phyloP scores from a whole-genome alignment of 2,329 filamentous ascomycete genomes.

The Verticillium albo-atrum region DNA sequence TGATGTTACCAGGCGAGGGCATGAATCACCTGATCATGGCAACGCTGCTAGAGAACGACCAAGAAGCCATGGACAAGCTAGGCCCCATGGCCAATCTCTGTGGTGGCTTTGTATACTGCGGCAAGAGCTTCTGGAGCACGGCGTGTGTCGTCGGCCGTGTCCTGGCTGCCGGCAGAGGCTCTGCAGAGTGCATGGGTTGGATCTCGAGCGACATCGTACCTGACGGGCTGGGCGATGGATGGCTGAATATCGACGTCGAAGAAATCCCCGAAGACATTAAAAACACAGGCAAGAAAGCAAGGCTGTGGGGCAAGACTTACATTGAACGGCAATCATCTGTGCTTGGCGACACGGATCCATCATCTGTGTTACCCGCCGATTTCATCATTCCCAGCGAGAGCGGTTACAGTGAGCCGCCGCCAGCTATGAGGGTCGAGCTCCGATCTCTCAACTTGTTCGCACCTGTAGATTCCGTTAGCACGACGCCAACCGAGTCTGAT shows the following conservation, averaged over 20 bases:
- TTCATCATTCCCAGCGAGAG: slow-evolving; percentile 59
- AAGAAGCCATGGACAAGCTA: slow-evolving; percentile 51
- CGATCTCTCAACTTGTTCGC: slow-evolving; percentile 44
- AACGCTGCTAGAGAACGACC: slow-evolving; percentile 60
- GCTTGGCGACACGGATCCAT: slow-evolving; percentile 51
- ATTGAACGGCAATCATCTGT: slow-evolving; percentile 59
- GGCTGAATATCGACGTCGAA: slow-evolving; percentile 54
- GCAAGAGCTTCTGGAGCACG: slow-evolving; percentile 67
- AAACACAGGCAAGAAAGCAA: slow-evolving; percentile 48
- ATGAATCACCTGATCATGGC: slow-evolving; percentile 62
- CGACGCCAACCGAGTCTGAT: slow-evolving; percentile 38
- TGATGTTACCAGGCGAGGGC: slow-evolving; percentile 61
- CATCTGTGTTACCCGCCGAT: slow-evolving; percentile 53
- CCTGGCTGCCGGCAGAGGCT: slow-evolving; percentile 56
- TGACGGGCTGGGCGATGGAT: slow-evolving; percentile 46
- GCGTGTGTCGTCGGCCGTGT: slow-evolving; percentile 62
- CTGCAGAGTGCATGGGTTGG: slow-evolving; percentile 65
- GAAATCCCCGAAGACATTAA: slow-evolving; percentile 48
- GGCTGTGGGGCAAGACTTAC: slow-evolving; percentile 56
- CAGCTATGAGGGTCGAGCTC: slow-evolving; percentile 44
- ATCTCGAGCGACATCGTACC: slow-evolving; percentile 58
- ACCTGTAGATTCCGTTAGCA: slow-evolving; percentile 36
- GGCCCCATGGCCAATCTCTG: slow-evolving; percentile 59
- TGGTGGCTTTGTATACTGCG: slow-evolving; percentile 58
- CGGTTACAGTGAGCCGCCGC: slow-evolving; percentile 42